Percentiles rank a stretch among this genome's conserved stretches.
These are phyloP conservation scores for Olyra latifolia DNA, from an alignment of 176 grass and related monocot species.

Conservation along the genomic window DNA sequence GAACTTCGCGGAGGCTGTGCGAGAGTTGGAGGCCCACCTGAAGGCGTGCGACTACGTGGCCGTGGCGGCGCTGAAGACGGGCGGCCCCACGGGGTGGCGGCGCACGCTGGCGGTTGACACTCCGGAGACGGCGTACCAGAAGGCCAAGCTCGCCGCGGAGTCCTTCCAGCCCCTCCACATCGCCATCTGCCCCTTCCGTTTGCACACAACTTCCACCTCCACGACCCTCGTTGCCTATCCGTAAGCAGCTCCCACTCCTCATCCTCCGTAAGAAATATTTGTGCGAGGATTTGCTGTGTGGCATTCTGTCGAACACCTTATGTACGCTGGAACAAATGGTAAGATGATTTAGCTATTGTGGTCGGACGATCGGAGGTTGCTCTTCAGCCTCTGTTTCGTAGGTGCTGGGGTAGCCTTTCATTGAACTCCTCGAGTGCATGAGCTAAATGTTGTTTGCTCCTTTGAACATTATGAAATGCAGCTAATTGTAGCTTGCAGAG, in stretches of 20 bases:
- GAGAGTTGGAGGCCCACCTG: slow-evolving; percentile 48
- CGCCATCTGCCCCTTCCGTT: slow-evolving; percentile 69
- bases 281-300: background rate
- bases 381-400: background rate
- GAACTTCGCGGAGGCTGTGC: slow-evolving; percentile 68
- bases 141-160: slow-evolving; percentile 79
- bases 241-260: slow-evolving; percentile 34
- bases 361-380: background rate
- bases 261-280: background rate
- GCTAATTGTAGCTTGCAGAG: background rate
- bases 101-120: slow-evolving; percentile 72
- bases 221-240: slow-evolving; percentile 66
- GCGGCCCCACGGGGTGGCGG: slow-evolving; percentile 51
- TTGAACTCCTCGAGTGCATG: background rate
- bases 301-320: background rate
- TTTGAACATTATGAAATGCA: slow-evolving; percentile 6
- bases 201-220: slow-evolving; percentile 32
- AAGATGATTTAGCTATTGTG: background rate
- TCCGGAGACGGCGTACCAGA: slow-evolving; percentile 73
- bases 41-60: slow-evolving; percentile 67
- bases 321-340: background rate
- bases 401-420: background rate
- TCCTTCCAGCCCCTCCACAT: slow-evolving; percentile 84
- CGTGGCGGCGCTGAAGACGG: slow-evolving; percentile 46
- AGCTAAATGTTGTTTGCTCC: background rate